phyloP scores from a whole-genome alignment of 1,139 yeast species.

The Protomyces macrosporus region DNA sequence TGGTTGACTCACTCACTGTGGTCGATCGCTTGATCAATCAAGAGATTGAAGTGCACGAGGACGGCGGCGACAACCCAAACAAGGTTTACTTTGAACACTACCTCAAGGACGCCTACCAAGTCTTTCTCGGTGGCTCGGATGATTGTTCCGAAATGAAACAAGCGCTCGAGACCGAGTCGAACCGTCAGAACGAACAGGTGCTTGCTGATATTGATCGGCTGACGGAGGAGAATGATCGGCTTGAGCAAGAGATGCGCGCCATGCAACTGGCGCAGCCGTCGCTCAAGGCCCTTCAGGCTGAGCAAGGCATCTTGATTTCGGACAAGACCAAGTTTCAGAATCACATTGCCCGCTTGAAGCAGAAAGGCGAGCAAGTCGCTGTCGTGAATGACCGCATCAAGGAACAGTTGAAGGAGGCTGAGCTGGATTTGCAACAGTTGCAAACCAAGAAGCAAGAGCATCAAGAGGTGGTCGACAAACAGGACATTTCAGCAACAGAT shows the following conservation, averaged over 20 bases:
- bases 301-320: slow-evolving; percentile 60
- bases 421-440: slow-evolving; percentile 46
- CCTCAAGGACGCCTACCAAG: slow-evolving; percentile 60
- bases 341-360: slow-evolving; percentile 62
- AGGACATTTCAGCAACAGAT: slow-evolving; percentile 57
- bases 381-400: slow-evolving; percentile 44
- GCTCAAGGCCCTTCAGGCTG: slow-evolving; percentile 49
- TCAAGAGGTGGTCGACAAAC: slow-evolving; percentile 48
- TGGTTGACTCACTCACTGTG: slow-evolving; percentile 31
- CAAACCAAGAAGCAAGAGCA: slow-evolving; percentile 46
- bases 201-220: slow-evolving; percentile 47
- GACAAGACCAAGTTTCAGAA: slow-evolving; percentile 68
- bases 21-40: slow-evolving; percentile 18
- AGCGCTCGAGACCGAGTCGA: slow-evolving; percentile 55
- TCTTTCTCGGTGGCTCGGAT: slow-evolving; percentile 59
- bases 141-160: slow-evolving; percentile 53
- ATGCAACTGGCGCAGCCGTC: slow-evolving; percentile 42
- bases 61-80: slow-evolving; percentile 25
- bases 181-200: slow-evolving; percentile 44
- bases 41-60: slow-evolving; percentile 18
- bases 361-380: slow-evolving; percentile 56
- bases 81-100: slow-evolving; percentile 44
- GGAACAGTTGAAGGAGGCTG: slow-evolving; percentile 55
- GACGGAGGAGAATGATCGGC: slow-evolving; percentile 40
- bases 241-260: slow-evolving; percentile 38